Base-by-base conservation (phyloP, 768 basidiomycete genomes). In the Tulasnella calospora region DNA sequence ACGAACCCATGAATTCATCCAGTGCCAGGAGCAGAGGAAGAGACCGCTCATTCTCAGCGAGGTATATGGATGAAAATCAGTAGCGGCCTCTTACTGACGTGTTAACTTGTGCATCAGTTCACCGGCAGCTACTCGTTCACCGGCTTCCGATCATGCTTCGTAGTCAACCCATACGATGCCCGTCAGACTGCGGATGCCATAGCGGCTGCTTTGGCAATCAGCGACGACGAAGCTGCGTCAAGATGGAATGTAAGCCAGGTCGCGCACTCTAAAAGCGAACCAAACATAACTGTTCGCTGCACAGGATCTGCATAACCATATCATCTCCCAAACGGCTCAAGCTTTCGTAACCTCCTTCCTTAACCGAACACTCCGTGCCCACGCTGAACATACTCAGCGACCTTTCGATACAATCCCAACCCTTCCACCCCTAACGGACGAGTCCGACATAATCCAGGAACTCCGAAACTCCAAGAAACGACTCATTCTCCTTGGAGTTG, bases 61-160 rank as follows among this genome's bases (percentile, higher is more conserved):
- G 87, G 92, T 92, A 67, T 10, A 87, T 84, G 27, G 5, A 57
- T 4, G 51, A 67, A 78, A 1, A 6, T 23, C 23, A 51, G 23
- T 30, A 6, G 23, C 40, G 6, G 4, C 30, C 27, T 76, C 1
- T 71, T 15, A 19, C 23, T 35, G 51, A 47, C 33, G 36, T 27
- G 21, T 35, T 33, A 33, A 33, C 4, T 6, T 67, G 15, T 35
- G 47, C 72, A 79, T 71, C 80, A 93, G 90, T 96, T 96, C 83
- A 92, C 94, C 0, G 94, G 94, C 19, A 91, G 90, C 7, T 95
- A 95, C 82, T 92, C 90, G 81, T 94, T 94, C 82, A 91, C 90
- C 71, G 94, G 94, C 17, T 96, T 96, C 86, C 86, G 94, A 55
- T 92, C 92, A 15, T 95, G 94, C 80, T 92, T 95, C 71, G 90